Base-by-base conservation (phyloP, 75 land plant species). In the Larix kaempferi region DNA sequence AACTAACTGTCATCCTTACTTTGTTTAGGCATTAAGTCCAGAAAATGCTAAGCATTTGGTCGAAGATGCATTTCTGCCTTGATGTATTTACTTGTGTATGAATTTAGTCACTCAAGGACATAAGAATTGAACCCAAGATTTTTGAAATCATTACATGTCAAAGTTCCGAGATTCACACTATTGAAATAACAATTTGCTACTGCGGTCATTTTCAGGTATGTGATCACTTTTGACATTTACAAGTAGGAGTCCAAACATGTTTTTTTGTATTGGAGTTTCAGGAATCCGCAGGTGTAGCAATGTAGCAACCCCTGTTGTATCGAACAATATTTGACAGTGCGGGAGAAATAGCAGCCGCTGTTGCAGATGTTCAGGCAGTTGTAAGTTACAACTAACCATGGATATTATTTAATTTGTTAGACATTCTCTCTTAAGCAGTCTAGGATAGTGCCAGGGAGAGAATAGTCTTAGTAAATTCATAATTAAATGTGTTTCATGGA, bases 311-410 rank as follows among this genome's bases (percentile, higher is more conserved):
- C 87, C 99, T 79, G 86, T 89, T 56, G 91, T 96, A 13, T 88
- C 92, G 72, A 87, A 87, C 25, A 81, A 81, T 94, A 66, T 89
- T 90, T 87, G 92, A 96, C 59, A 60, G 44, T 37, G 71, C 79
- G 19, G 98, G 99, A 71, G 99, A 96, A 62, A 5, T 96, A 78
- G 89, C 86, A 66, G 93, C 93, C 73, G 95, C 76, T 82, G 97
- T 96, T 76, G 99, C 99, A 26, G 92, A 88, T 81, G 91, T 90
- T 3, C 83, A n/a, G n/a, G n/a, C n/a, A n/a, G n/a, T n/a, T n/a
- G n/a, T n/a, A n/a, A n/a, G n/a, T n/a, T n/a, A n/a, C n/a, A n/a
- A 57, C 67, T 57, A 17, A 19, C 15, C 23, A 60, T 63, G 66
- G 17, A 66, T 16, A 25, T 33, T 8, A 35, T 19, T 66, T 13